Evolutionary conservation across 2,329 filamentous ascomycete genomes (phyloP), one percentile per base, ranked within the genome.

Genomic region (Ceratocystis variospora): DNA sequence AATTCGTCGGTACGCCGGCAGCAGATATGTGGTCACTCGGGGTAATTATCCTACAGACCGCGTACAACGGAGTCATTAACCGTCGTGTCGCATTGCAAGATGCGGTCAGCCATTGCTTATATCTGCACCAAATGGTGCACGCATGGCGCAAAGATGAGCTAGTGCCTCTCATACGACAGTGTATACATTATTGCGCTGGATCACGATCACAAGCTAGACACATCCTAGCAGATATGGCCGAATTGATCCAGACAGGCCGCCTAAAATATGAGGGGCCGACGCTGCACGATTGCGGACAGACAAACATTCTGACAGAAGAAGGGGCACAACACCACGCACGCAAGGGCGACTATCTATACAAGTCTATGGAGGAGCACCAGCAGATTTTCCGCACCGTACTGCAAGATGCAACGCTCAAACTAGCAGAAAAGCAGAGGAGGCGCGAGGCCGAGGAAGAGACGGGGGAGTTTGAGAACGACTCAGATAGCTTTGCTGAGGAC

Each of bases 11-110:
- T 28, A 25, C 19, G 10, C 63, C 63, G 31, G 19, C 53, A 5
- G 22, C 48, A 3, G 63, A 65, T 55, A 31, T 65, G 25, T 65
- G 63, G 63, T 15, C 63, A 19, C 53, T 65, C 15, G 63, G 63
- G 22, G 31, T 61, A 3, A 22, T 65, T 5, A 5, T 65, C 22
- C 53, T 65, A 3, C 53, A 50, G 37, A 25, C 55, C 22, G 63
- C 63, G 5, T 65, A 65, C 25, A 61, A 61, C 53, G 61, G 28
- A 8, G 53, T 22, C 33, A 8, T 48, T 5, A 25, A 63, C 44
- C 31, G 44, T 25, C 22, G 22, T 25, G 31, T 61, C 17, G 15
- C 37, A 3, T 22, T 46, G 37, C 63, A 28, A 15, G 25, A 65
- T 33, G 7, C 48, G 28, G 25, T 65, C 25, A 37, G 25, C 8